These are phyloP conservation scores for Apiotrichum mycotoxinovorans DNA, from an alignment of 1,284 basidiomycete species.

Conservation along the genomic window DNA sequence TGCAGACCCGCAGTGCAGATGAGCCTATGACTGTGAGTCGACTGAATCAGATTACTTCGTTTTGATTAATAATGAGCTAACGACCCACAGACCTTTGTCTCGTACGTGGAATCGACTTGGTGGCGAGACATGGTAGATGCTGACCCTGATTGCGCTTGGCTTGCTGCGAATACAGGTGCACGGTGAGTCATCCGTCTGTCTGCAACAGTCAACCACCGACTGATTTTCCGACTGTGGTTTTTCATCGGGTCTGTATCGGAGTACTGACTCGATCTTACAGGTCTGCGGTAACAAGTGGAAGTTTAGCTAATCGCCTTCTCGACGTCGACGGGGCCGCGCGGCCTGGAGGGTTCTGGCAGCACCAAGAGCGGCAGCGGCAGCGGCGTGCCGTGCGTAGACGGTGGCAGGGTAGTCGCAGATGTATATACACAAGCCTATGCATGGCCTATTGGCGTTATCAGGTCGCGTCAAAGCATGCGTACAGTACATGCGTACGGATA, in stretches of 20 bases:
- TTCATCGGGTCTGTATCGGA: too few relatives aligned
- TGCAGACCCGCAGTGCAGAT: constrained; percentile 90
- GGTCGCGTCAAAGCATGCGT: not conserved
- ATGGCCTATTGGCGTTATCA: not conserved
- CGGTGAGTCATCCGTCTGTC: constrained; percentile 21
- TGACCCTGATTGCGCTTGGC: constrained; percentile 11
- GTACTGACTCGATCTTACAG: constrained; percentile 2
- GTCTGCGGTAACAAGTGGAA: constrained; percentile 50
- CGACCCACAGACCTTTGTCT: constrained; percentile 58
- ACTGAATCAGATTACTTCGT: too few relatives aligned
- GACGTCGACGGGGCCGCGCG: not conserved
- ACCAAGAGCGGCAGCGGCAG: too few relatives aligned
- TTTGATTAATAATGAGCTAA: constrained; percentile 2
- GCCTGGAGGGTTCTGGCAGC: not conserved
- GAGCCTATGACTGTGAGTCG: constrained; percentile 90
- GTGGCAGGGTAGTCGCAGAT: too few relatives aligned
- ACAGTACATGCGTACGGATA: too few relatives aligned
- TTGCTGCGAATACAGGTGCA: constrained; percentile 27
- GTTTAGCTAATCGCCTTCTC: constrained; percentile 45
- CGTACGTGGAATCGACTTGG: constrained; percentile 51
- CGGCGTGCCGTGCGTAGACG: too few relatives aligned
- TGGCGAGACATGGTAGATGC: not conserved
- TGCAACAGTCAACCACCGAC: not conserved
- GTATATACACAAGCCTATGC: too few relatives aligned
- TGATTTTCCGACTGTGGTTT: too few relatives aligned